A percentile compares a stretch with the other conserved stretches of the same genome.
These are phyloP conservation scores for Rhynchosporium agropyri DNA, from an alignment of 2,329 filamentous ascomycete species.

Conservation along the genomic window DNA sequence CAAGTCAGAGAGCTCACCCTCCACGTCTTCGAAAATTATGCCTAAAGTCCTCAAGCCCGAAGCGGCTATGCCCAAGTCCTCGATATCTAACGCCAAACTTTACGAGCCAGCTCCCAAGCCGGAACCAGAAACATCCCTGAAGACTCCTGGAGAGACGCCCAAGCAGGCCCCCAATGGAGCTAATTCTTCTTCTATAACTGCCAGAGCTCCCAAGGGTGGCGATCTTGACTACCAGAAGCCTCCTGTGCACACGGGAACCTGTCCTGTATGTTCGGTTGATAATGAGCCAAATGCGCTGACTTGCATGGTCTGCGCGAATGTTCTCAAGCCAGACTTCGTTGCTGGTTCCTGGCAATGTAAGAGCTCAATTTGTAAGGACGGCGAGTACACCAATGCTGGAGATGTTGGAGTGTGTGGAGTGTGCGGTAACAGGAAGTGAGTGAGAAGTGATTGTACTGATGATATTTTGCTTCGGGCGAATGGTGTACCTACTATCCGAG, in stretches of 20 bases:
- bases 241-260: conserved; percentile 46
- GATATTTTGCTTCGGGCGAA: neutral
- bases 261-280: conserved; percentile 66
- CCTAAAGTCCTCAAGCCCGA: neutral
- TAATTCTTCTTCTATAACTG: neutral
- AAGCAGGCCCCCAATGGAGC: neutral
- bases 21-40: neutral
- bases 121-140: neutral
- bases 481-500: conserved; percentile 2
- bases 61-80: neutral
- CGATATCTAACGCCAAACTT: neutral
- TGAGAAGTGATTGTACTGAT: conserved; percentile 26
- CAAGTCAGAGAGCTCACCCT: conserved; percentile 1
- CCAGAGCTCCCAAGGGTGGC: neutral
- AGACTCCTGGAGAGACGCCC: neutral
- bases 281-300: conserved; percentile 59
- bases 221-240: conserved; percentile 3
- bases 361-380: conserved; percentile 56
- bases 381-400: conserved; percentile 66
- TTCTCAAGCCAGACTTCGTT: conserved; percentile 59
- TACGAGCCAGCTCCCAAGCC: neutral
- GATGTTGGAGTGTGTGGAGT: conserved; percentile 72
- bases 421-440: conserved; percentile 53
- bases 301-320: conserved; percentile 71
- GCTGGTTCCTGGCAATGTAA: conserved; percentile 66